Percentiles rank a stretch among this genome's conserved stretches.
These are phyloP conservation scores for Debaryomyces fabryi DNA, from an alignment of 1,139 yeast species.

Conservation along the genomic window DNA sequence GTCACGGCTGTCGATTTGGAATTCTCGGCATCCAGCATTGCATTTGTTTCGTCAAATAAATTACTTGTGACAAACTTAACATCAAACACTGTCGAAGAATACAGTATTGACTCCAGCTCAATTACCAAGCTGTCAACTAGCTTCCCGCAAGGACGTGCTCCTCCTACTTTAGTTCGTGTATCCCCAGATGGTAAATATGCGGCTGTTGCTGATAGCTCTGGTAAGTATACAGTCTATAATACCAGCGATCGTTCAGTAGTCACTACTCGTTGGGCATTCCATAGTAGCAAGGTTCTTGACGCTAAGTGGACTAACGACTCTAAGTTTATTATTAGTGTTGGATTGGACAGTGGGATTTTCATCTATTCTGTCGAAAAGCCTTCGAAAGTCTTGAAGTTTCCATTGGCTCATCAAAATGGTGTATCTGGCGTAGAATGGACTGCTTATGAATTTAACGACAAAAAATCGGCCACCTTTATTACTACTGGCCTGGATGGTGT, in stretches of 20 bases:
- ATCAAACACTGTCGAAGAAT: constrained; percentile 36
- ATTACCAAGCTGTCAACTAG: constrained; percentile 16
- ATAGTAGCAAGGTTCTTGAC: constrained; percentile 75
- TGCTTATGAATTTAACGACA: constrained; percentile 27
- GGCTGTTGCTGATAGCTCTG: constrained; percentile 87
- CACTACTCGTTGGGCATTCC: constrained; percentile 96
- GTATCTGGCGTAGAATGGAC: constrained; percentile 77
- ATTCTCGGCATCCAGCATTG: constrained; percentile 44
- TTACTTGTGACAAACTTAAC: constrained; percentile 56
- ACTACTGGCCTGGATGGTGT: constrained; percentile 84
- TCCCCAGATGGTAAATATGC: constrained; percentile 70
- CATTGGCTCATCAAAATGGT: constrained; percentile 90
- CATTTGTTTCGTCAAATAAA: constrained; percentile 31
- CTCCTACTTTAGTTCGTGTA: constrained; percentile 63
- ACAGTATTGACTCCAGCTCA: constrained; percentile 20
- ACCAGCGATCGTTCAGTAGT: constrained; percentile 56
- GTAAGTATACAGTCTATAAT: constrained; percentile 76
- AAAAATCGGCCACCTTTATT: constrained; percentile 44
- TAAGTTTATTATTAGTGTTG: constrained; percentile 72
- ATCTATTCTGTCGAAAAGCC: constrained; percentile 81
- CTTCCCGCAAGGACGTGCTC: constrained; percentile 58
- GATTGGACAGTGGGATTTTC: constrained; percentile 80
- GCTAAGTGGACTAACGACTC: constrained; percentile 81
- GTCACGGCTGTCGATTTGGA: constrained; percentile 26
- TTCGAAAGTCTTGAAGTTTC: constrained; percentile 67